phyloP scores from a whole-genome alignment of 495 filamentous ascomycete genomes.

The Penicillium tannophilum region DNA sequence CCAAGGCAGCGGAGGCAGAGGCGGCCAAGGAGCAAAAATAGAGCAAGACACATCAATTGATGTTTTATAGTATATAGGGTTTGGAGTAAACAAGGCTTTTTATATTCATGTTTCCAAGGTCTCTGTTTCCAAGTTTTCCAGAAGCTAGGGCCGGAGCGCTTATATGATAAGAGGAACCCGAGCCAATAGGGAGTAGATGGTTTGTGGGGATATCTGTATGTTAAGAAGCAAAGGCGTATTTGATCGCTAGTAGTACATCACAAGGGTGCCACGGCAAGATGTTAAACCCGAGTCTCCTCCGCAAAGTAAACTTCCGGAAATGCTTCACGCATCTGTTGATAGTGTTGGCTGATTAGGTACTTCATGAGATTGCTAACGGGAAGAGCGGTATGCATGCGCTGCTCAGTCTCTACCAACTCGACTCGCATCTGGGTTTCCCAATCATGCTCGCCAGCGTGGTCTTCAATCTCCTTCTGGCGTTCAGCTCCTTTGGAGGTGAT shows the following conservation, averaged over 20 bases:
- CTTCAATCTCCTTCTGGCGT: constrained; percentile 59
- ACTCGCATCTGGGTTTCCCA: constrained; percentile 60
- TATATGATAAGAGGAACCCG: too few species aligned
- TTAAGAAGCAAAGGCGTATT: too few species aligned
- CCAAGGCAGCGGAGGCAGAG: background rate
- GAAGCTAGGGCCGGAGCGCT: background rate
- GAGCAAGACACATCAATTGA: background rate
- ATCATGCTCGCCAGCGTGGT: constrained; percentile 70
- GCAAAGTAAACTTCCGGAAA: constrained; percentile 27
- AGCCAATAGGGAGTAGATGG: too few species aligned
- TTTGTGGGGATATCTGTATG: too few species aligned
- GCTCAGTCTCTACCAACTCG: constrained; percentile 55
- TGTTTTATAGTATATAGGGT: background rate
- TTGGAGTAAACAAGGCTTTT: background rate
- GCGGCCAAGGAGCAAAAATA: background rate
- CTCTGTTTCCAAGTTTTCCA: background rate
- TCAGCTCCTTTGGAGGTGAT: constrained; percentile 57
- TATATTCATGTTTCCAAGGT: background rate
- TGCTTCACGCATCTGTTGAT: constrained; percentile 28
- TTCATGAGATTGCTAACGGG: constrained; percentile 45
- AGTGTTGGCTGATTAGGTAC: constrained; percentile 29
- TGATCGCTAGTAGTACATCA: background rate
- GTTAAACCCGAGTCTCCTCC: background rate
- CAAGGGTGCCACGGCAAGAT: background rate
- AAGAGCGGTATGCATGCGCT: constrained; percentile 40